phyloP scores from a whole-genome alignment of 1,284 basidiomycete genomes.

The Apiotrichum porosum region DNA sequence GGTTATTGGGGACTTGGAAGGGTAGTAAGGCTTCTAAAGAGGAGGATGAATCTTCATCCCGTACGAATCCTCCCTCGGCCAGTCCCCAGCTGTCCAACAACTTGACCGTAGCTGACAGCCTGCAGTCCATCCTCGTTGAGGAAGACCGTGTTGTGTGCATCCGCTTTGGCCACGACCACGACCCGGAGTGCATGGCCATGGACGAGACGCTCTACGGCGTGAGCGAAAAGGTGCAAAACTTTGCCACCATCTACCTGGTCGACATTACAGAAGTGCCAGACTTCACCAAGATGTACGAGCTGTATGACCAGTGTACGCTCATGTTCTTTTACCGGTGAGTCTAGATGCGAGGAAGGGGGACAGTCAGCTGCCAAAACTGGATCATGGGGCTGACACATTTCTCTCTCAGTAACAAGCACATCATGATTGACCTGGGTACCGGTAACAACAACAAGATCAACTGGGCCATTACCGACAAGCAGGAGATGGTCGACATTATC shows the following conservation, averaged over 20 bases:
- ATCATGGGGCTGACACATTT: too few relatives aligned
- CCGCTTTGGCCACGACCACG: constrained; percentile 93
- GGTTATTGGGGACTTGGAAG: too few relatives aligned
- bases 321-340: constrained; percentile 95
- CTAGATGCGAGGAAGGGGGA: neutral
- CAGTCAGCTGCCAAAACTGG: neutral
- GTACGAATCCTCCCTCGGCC: too few relatives aligned
- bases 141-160: constrained; percentile 94
- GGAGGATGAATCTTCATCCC: too few relatives aligned
- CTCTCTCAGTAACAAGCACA: constrained; percentile 96
- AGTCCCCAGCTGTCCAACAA: too few relatives aligned
- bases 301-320: constrained; percentile 91
- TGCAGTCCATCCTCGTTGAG: constrained; percentile 88
- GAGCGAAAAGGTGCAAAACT: constrained; percentile 95
- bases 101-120: too few relatives aligned
- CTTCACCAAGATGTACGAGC: constrained; percentile 76
- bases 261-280: constrained; percentile 98
- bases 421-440: constrained; percentile 99
- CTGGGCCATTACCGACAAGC: constrained; percentile 96
- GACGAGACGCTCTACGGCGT: constrained; percentile 93
- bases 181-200: constrained; percentile 96
- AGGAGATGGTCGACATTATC: constrained; percentile 96
- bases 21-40: too few relatives aligned
- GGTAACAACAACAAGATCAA: constrained; percentile 99
- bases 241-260: constrained; percentile 90